A percentile compares a stretch with the other conserved stretches of the same genome.
phyloP scores from a whole-genome alignment of 305 asterid species.

The Fraxinus ornus region DNA sequence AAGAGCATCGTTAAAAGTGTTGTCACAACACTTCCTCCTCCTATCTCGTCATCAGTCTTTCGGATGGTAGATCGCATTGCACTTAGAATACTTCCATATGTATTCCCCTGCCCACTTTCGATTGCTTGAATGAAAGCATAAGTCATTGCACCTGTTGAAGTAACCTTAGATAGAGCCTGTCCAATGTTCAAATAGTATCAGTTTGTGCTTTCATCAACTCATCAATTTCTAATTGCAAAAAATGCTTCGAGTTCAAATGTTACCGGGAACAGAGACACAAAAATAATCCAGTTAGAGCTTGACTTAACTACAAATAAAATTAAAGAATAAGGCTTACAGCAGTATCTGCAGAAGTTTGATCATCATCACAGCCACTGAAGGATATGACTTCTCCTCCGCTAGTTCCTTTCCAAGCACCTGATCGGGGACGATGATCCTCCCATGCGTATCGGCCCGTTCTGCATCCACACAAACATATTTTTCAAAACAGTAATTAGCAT shows the following conservation, averaged over 20 bases:
- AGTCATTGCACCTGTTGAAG: constrained; percentile 97
- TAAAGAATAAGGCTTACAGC: constrained; percentile 39
- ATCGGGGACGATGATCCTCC: constrained; percentile 93
- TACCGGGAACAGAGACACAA: neutral
- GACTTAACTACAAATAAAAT: neutral
- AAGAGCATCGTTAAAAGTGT: constrained; percentile 72
- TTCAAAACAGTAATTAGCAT: neutral
- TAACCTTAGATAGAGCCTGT: constrained; percentile 83
- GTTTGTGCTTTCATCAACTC: neutral
- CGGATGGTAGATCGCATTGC: constrained; percentile 79
- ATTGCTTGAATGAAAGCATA: constrained; percentile 87
- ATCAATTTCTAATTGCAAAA: neutral
- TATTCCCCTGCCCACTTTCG: constrained; percentile 65
- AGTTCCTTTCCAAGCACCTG: constrained; percentile 90
- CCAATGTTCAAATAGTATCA: constrained; percentile 11
- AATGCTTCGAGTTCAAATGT: neutral
- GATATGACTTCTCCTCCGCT: constrained; percentile 93
- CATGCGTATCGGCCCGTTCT: constrained; percentile 68
- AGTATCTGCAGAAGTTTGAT: constrained; percentile 90
- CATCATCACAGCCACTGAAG: constrained; percentile 92
- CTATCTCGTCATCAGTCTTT: constrained; percentile 41
- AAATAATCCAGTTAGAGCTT: neutral
- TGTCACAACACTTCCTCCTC: constrained; percentile 58
- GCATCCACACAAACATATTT: constrained; percentile 14
- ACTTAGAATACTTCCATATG: constrained; percentile 75